Evolutionary conservation across 768 basidiomycete genomes (phyloP).

Genomic region (Leccinum subtestaceum): DNA sequence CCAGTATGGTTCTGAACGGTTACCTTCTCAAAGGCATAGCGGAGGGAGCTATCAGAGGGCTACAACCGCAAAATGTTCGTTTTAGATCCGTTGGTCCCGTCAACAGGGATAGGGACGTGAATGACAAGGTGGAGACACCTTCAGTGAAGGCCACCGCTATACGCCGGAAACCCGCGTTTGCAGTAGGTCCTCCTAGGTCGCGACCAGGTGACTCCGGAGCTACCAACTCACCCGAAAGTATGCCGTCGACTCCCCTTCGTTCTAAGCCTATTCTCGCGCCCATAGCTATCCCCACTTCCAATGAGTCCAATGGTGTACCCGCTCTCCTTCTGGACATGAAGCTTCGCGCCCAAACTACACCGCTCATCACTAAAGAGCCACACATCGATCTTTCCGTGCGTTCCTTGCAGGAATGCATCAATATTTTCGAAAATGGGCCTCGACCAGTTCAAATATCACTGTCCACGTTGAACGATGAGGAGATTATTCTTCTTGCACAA

Average conservation of each 20-base stretch:
- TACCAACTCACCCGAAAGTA: conserved; percentile 17
- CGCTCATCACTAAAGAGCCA: conserved; percentile 14
- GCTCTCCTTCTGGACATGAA: conserved; percentile 34
- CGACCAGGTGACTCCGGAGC: conserved; percentile 17
- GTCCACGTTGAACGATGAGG: too few relatives aligned
- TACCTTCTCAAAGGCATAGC: conserved; percentile 88
- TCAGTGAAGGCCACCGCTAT: conserved; percentile 10
- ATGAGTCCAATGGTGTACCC: conserved; percentile 24
- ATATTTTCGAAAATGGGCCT: conserved; percentile 44
- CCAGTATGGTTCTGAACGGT: conserved; percentile 88
- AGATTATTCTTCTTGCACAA: too few relatives aligned
- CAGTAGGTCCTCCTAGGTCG: conserved; percentile 23
- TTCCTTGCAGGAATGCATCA: conserved; percentile 69
- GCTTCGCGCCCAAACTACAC: conserved; percentile 26
- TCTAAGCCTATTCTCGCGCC: conserved; percentile 25
- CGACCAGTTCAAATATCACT: conserved; percentile 34
- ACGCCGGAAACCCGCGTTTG: conserved; percentile 23
- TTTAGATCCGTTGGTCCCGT: conserved; percentile 26
- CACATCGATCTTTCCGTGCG: conserved; percentile 34
- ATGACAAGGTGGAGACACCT: conserved; percentile 19
- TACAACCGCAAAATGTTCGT: conserved; percentile 30
- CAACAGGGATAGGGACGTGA: conserved; percentile 22
- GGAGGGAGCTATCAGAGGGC: conserved; percentile 41
- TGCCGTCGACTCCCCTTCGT: conserved; percentile 14
- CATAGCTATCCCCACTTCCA: conserved; percentile 19